A percentile compares a stretch with the other conserved stretches of the same genome.
Evolutionary conservation across 2,329 filamentous ascomycete species (phyloP).

Genomic region (Penicillium italicum): DNA sequence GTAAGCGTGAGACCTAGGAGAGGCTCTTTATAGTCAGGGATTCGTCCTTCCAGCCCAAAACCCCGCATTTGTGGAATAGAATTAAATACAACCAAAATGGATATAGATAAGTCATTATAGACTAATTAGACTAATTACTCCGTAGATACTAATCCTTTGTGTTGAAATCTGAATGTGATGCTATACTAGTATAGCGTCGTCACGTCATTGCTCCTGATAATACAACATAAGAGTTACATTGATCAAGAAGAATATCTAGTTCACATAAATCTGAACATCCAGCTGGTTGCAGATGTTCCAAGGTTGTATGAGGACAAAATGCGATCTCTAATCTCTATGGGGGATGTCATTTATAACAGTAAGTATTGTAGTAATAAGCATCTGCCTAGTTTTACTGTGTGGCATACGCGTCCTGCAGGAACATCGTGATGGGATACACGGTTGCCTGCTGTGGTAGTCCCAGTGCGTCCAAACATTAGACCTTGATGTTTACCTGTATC

Average conservation of each 20-base stretch:
- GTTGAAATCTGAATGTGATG: neutral
- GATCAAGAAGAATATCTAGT: neutral
- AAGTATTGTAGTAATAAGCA: neutral
- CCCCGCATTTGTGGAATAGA: neutral
- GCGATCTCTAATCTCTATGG: neutral
- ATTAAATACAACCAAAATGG: neutral
- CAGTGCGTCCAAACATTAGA: neutral
- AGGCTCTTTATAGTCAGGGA: neutral
- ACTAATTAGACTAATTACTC: neutral
- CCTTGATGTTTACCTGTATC: neutral
- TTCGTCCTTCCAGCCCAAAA: neutral
- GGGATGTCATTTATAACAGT: neutral
- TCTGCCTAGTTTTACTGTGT: neutral
- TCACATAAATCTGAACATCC: neutral
- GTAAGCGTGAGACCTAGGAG: neutral
- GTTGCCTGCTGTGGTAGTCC: conserved; percentile 9
- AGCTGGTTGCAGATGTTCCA: neutral
- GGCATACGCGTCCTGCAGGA: conserved; percentile 21
- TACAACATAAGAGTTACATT: no score
- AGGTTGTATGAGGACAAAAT: neutral
- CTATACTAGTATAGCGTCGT: neutral
- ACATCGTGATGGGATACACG: conserved; percentile 5
- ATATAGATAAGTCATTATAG: no score
- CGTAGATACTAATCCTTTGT: no score
- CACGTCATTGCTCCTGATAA: conserved; percentile 8